Evolutionary conservation across 2,329 filamentous ascomycete genomes (phyloP).

Genomic region (Colletotrichum sp.): DNA sequence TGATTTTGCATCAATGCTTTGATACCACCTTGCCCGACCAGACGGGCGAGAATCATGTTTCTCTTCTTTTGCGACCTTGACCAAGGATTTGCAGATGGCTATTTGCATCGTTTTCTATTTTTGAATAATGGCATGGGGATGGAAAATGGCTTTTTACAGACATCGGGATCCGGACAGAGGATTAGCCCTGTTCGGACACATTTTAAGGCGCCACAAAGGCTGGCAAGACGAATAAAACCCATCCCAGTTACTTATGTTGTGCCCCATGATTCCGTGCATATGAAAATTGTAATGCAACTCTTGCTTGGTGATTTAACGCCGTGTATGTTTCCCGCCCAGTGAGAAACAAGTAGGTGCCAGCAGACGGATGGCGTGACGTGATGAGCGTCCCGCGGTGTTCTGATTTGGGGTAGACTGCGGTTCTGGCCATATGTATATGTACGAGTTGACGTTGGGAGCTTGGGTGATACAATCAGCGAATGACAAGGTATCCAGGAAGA

Average conservation of each 20-base stretch:
- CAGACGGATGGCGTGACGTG: neutral
- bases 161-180: neutral
- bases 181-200: neutral
- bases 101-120: neutral
- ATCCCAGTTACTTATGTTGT: neutral
- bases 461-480: neutral
- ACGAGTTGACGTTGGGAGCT: neutral
- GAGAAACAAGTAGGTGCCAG: neutral
- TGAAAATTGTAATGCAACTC: neutral
- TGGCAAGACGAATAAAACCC: neutral
- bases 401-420: neutral
- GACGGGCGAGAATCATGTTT: constrained; percentile 11
- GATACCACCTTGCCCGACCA: constrained; percentile 15
- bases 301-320: neutral
- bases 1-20: constrained; percentile 5
- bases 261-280: neutral
- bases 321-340: neutral
- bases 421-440: neutral
- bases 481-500: neutral
- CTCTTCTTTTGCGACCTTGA: neutral
- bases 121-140: constrained; percentile 2
- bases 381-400: no score
- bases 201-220: neutral
- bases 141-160: neutral
- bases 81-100: neutral